Base-by-base conservation (phyloP, 2,329 filamentous ascomycete species). In the Aspergillus oerlinghausenensis region DNA sequence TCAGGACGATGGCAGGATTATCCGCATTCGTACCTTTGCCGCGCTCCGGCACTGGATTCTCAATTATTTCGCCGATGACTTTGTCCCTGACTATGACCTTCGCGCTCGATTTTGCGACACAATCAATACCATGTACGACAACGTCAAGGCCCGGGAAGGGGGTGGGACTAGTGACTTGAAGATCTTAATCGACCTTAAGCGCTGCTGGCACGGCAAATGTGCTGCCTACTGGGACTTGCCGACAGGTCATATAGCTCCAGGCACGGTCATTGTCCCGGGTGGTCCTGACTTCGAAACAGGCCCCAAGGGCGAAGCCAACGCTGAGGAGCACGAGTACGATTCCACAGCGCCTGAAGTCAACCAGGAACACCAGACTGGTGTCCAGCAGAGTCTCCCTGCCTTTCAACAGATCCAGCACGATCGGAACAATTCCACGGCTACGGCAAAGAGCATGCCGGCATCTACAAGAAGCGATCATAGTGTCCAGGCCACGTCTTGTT, bases 21-120 rank as follows among this genome's bases (percentile, higher is more conserved):
- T 97, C n/a, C 86, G 93, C 51, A 95, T 99, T 17, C 85, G 94
- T 45, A 95, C 92, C 0, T 99, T 97, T 76, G 94, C 97, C 26
- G 94, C 94, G 7, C 81, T 97, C 48, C 86, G 94, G 55, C 94
- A 99, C 73, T 99, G 94, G 94, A 92, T 97, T 56, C 77, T 99
- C 60, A 99, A 99, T 72, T 99, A 99, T 73, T 99, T 97, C 64
- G 82, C 90, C 55, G 94, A 99, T 69, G 94, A 99, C 70, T 99
- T 96, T 70, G 84, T 95, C 43, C 75, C 88, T 25, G 86, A 92
- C 69, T 87, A 88, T 68, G 79, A 83, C 48, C 79, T 97, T 32
- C 87, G 93, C 8, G 78, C 83, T 4, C 84, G 84, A 17, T 97
- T 97, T 69, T 97, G 93, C 74, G 80, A 86, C 32, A 80, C 92